Conservation (phyloP, 441 rosid genomes). For the Adansonia rubrostipa region DNA sequence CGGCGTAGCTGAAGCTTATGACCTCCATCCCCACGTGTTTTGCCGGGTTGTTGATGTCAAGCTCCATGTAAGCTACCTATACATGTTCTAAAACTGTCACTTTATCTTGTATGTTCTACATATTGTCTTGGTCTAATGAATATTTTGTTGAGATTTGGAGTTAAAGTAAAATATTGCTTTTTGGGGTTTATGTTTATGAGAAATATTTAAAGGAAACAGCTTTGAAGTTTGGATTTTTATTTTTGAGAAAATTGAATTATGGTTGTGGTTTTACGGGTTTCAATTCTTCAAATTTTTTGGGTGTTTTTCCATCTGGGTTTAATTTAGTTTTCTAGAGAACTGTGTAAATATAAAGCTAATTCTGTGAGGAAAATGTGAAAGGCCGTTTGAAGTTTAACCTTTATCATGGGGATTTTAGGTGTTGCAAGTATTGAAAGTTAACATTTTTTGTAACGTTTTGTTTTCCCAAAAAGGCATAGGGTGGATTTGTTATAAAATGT, state of each 20-base stretch:
- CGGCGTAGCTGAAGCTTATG: conserved; percentile 52
- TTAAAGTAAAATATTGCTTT: conserved; percentile 23
- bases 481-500: conserved; percentile 28
- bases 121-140: neutral
- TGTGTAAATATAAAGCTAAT: neutral
- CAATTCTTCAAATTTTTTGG: neutral
- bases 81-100: neutral
- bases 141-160: conserved; percentile 13
- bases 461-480: neutral
- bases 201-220: neutral
- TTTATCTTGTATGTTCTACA: neutral
- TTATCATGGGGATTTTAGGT: neutral
- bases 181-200: neutral
- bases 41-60: conserved; percentile 94
- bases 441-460: neutral
- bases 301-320: conserved; percentile 18
- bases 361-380: neutral
- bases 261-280: neutral
- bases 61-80: conserved; percentile 69
- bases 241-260: neutral
- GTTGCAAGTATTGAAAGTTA: neutral
- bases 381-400: neutral
- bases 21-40: conserved; percentile 75
- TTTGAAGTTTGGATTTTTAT: conserved; percentile 10
- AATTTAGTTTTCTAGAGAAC: neutral